A percentile compares a stretch with the other conserved stretches of the same genome.
These are phyloP conservation scores for Nyctanthes arbortristis DNA, from an alignment of 257 asterid species.

Conservation along the genomic window DNA sequence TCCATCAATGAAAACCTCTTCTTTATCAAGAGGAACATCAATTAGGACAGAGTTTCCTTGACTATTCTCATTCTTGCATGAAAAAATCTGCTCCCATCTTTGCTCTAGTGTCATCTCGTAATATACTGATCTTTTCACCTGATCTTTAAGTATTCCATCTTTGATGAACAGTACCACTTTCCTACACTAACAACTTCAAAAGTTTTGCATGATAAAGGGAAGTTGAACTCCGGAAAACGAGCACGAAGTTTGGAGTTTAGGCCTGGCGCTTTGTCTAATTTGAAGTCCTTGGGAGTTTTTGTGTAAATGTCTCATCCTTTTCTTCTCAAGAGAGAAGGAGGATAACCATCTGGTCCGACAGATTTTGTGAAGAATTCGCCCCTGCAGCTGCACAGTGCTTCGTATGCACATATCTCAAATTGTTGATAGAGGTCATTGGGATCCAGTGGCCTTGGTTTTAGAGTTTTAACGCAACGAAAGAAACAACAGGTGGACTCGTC, in stretches of 20 bases:
- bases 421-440: too few species aligned
- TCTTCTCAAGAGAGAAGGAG: conserved; percentile 38
- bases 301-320: conserved; percentile 53
- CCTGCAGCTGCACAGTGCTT: neutral
- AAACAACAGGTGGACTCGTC: conserved; percentile 48
- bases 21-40: conserved; percentile 41
- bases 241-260: too few species aligned
- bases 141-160: too few species aligned
- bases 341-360: conserved; percentile 49
- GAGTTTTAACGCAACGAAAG: conserved; percentile 43
- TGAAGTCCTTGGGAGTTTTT: too few species aligned
- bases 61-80: conserved; percentile 19
- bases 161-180: too few species aligned
- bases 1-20: conserved; percentile 30
- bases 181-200: too few species aligned
- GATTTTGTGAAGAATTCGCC: conserved; percentile 26
- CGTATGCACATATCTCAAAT: too few species aligned
- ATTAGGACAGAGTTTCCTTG: conserved; percentile 28
- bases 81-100: conserved; percentile 36
- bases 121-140: too few species aligned
- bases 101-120: too few species aligned
- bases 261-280: too few species aligned
- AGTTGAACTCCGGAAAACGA: too few species aligned
- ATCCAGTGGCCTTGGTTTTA: conserved; percentile 53
- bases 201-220: too few species aligned